Conservation (phyloP, 345 rosid genomes). For the Schrenkiella parvula region DNA sequence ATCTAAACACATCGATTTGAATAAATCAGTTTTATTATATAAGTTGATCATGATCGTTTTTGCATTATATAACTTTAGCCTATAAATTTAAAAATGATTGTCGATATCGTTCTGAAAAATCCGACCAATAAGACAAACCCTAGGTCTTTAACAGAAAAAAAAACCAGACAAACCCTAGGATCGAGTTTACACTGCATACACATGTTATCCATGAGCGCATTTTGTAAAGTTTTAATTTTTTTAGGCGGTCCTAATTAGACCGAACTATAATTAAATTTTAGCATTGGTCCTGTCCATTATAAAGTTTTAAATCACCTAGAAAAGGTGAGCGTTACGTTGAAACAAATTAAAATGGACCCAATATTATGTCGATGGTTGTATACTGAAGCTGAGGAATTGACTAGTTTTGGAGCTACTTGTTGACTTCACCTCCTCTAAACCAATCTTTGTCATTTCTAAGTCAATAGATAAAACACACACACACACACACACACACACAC, state of each 20-base stretch:
- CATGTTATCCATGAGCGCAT: background rate
- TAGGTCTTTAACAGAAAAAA: background rate
- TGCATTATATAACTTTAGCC: background rate
- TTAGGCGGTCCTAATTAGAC: too few species aligned
- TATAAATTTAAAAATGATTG: background rate
- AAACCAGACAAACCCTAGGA: background rate
- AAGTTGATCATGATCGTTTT: background rate
- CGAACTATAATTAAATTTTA: too few species aligned
- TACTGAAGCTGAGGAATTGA: background rate
- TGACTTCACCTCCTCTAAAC: constrained; percentile 13
- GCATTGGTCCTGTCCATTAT: too few species aligned
- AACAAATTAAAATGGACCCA: constrained; percentile 7
- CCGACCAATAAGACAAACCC: background rate
- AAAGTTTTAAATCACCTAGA: background rate
- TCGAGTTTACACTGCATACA: background rate
- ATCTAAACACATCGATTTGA: background rate
- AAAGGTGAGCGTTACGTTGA: background rate
- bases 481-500: background rate
- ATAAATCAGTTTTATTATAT: too few species aligned
- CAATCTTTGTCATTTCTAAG: background rate
- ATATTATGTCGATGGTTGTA: background rate
- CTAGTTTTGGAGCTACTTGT: constrained; percentile 6
- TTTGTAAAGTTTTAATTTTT: too few species aligned
- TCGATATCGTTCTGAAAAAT: background rate
- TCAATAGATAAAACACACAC: background rate